Conservation (phyloP, 345 rosid genomes). For the Turritis glabra region DNA sequence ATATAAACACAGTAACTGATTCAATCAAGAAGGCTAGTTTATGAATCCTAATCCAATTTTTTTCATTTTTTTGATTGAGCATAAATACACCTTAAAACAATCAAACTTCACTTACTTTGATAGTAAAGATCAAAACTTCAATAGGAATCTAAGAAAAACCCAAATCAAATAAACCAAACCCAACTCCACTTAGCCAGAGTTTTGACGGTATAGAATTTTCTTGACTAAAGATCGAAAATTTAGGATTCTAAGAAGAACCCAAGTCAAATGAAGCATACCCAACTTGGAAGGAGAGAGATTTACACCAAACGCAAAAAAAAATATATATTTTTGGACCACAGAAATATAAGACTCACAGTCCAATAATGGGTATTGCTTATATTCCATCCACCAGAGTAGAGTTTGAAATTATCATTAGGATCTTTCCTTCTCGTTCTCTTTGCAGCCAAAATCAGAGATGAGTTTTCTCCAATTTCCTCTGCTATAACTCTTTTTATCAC, state of each 20-base stretch:
- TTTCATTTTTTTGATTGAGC: neutral
- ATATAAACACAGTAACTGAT: neutral
- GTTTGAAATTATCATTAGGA: constrained; percentile 54
- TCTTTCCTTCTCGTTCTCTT: constrained; percentile 66
- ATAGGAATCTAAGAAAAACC: neutral
- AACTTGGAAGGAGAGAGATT: neutral
- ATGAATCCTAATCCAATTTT: neutral
- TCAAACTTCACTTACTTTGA: neutral
- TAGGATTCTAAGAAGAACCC: neutral
- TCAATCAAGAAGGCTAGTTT: neutral
- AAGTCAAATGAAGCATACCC: constrained; percentile 5
- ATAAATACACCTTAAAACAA: neutral
- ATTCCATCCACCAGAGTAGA: constrained; percentile 86
- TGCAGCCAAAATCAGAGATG: constrained; percentile 75
- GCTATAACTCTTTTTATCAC: constrained; percentile 58
- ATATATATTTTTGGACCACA: constrained; percentile 19
- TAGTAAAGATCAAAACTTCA: constrained; percentile 4
- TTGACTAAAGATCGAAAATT: neutral
- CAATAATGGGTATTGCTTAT: constrained; percentile 77
- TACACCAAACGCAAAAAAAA: neutral
- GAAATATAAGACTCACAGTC: constrained; percentile 66
- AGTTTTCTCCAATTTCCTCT: constrained; percentile 43
- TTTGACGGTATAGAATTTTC: no score
- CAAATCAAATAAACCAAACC: neutral
- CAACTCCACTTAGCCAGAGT: neutral